A percentile compares a stretch with the other conserved stretches of the same genome.
Evolutionary conservation across 2,329 filamentous ascomycete species (phyloP).

Genomic region (Penicillium sp.): DNA sequence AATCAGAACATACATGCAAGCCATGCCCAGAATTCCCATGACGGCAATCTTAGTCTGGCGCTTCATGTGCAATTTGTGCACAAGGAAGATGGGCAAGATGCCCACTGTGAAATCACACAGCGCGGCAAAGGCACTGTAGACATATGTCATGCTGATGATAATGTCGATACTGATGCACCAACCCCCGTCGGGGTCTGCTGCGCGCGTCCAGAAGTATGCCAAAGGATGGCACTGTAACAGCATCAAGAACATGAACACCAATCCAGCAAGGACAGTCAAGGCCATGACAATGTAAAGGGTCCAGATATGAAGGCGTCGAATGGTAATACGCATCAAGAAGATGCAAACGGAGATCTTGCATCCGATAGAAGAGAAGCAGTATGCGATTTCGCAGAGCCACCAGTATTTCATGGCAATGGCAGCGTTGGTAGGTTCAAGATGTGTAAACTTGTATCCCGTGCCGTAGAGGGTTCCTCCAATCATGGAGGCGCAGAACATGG

Average conservation of each 20-base stretch:
- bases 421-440: conserved; percentile 17
- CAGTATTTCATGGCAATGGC: conserved; percentile 40
- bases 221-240: conserved; percentile 57
- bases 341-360: conserved; percentile 55
- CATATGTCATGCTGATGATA: conserved; percentile 36
- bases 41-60: conserved; percentile 54
- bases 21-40: conserved; percentile 56
- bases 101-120: conserved; percentile 55
- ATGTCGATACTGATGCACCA: conserved; percentile 45
- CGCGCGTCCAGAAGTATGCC: conserved; percentile 51
- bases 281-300: conserved; percentile 50
- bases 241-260: conserved; percentile 54
- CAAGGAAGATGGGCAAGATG: conserved; percentile 55
- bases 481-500: conserved; percentile 33
- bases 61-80: conserved; percentile 59
- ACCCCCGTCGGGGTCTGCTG: conserved; percentile 31
- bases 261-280: conserved; percentile 47
- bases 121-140: conserved; percentile 35
- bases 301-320: conserved; percentile 48
- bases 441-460: conserved; percentile 25
- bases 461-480: conserved; percentile 34
- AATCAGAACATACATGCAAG: conserved; percentile 46
- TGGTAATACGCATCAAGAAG: conserved; percentile 55
- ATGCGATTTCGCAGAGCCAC: conserved; percentile 57
- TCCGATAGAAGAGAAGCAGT: conserved; percentile 49